Percentiles rank a stretch among this genome's conserved stretches.
phyloP scores from a whole-genome alignment of 345 rosid species.

The Hirschfeldia incana region DNA sequence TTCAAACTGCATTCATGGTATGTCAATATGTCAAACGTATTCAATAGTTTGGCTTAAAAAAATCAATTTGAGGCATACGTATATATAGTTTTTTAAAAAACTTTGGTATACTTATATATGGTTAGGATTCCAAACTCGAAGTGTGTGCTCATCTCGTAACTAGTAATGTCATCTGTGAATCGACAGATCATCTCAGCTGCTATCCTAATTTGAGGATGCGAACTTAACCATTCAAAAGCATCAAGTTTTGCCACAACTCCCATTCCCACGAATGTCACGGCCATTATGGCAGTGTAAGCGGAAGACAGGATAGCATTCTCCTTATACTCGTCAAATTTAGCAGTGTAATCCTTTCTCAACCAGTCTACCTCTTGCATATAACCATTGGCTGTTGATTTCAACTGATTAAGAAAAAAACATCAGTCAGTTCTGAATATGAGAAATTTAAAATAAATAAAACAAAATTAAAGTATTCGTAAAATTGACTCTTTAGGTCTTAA shows the following conservation, averaged over 20 bases:
- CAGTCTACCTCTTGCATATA: background rate
- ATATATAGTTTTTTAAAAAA: no score
- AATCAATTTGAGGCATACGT: no score
- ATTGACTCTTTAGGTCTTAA: background rate
- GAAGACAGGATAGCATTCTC: background rate
- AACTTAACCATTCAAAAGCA: background rate
- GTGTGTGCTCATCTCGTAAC: background rate
- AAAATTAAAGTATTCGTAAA: no score
- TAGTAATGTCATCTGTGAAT: background rate
- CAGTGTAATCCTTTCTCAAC: background rate
- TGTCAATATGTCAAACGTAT: background rate
- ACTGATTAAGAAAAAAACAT: background rate
- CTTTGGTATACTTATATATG: no score
- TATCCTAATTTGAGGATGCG: background rate
- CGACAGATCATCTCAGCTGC: background rate
- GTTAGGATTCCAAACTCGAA: background rate
- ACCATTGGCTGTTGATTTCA: background rate
- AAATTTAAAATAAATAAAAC: no score
- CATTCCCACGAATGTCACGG: background rate
- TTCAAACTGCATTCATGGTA: background rate
- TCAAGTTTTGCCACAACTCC: background rate
- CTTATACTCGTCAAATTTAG: background rate
- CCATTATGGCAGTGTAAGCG: background rate
- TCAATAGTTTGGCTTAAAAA: background rate
- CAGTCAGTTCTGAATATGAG: background rate